Conservation (phyloP, 2,329 filamentous ascomycete genomes). For the Paecilomyces niveus region DNA sequence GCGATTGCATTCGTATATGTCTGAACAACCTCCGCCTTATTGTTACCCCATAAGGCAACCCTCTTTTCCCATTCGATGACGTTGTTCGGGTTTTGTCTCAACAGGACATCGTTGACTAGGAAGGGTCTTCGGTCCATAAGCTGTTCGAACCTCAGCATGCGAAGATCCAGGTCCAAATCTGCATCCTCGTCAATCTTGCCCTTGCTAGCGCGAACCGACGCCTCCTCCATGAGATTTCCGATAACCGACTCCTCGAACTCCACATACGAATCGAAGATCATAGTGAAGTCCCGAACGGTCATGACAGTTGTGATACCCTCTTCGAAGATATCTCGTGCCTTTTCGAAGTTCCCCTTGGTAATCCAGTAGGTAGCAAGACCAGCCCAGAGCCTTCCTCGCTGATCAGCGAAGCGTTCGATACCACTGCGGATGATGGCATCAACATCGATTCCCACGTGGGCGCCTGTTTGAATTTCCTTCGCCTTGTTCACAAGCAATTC, state of each 20-base stretch:
- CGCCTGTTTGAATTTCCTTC: constrained; percentile 71
- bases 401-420: constrained; percentile 83
- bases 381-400: constrained; percentile 90
- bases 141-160: constrained; percentile 97
- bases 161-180: constrained; percentile 89
- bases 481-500: constrained; percentile 89
- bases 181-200: constrained; percentile 71
- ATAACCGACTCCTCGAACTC: constrained; percentile 98
- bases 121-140: constrained; percentile 96
- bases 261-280: constrained; percentile 92
- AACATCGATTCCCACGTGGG: constrained; percentile 78
- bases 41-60: constrained; percentile 90
- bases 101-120: constrained; percentile 87
- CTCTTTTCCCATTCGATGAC: constrained; percentile 96
- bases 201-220: constrained; percentile 70
- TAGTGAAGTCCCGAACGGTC: constrained; percentile 95
- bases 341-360: constrained; percentile 83
- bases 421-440: constrained; percentile 90
- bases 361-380: constrained; percentile 96
- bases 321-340: constrained; percentile 86
- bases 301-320: constrained; percentile 96
- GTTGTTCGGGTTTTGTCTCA: constrained; percentile 94
- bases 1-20: constrained; percentile 94
- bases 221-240: constrained; percentile 80
- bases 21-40: constrained; percentile 82